Conservation (phyloP, 768 basidiomycete species). For the Lentinula detonsa region DNA sequence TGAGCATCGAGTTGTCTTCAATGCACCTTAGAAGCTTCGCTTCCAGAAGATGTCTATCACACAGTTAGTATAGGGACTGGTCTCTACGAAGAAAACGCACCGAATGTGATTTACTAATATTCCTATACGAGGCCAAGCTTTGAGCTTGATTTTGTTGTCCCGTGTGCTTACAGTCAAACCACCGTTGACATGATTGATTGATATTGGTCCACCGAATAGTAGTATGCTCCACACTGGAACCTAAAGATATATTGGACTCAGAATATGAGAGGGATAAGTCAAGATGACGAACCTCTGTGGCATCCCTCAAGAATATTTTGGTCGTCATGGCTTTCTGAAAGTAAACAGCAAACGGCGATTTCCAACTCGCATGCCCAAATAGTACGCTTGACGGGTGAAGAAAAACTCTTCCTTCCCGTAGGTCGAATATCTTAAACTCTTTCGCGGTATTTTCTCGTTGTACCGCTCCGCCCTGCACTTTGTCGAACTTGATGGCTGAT, state of each 20-base stretch:
- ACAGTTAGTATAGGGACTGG: neutral
- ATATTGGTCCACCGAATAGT: constrained; percentile 76
- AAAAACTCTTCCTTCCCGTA: constrained; percentile 60
- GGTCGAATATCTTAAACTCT: constrained; percentile 80
- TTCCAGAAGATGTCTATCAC: constrained; percentile 55
- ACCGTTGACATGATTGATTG: constrained; percentile 76
- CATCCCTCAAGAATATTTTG: constrained; percentile 83
- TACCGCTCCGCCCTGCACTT: constrained; percentile 76
- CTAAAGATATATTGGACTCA: constrained; percentile 26
- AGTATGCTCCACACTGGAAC: constrained; percentile 85
- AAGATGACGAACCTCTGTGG: constrained; percentile 62
- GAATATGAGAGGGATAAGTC: neutral
- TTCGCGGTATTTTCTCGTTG: constrained; percentile 80
- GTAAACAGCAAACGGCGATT: constrained; percentile 74
- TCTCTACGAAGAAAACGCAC: constrained; percentile 28
- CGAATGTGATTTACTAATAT: constrained; percentile 83
- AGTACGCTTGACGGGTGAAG: constrained; percentile 79
- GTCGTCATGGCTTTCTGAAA: constrained; percentile 79
- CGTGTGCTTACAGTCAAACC: constrained; percentile 59
- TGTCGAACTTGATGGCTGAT: constrained; percentile 77
- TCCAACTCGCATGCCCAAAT: constrained; percentile 70
- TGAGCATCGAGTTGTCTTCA: constrained; percentile 39
- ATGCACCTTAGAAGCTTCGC: constrained; percentile 52
- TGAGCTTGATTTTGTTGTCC: constrained; percentile 52
- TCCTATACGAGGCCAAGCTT: constrained; percentile 87